A percentile compares a stretch with the other conserved stretches of the same genome.
Evolutionary conservation across 441 rosid genomes (phyloP).

Genomic region (Theobroma grandiflorum): DNA sequence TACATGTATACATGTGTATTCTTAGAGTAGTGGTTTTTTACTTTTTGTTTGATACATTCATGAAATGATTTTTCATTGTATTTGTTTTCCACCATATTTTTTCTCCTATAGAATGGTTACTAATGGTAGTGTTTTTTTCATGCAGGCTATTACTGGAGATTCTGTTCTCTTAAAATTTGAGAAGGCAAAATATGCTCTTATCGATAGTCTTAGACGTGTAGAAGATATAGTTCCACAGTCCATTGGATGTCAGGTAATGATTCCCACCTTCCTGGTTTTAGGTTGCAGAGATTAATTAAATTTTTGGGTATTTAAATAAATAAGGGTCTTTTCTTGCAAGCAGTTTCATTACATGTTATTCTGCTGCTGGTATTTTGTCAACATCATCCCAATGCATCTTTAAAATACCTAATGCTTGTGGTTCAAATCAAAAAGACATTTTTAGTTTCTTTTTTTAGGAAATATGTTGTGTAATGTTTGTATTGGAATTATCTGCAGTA

Average conservation of each 20-base stretch:
- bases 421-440: not conserved
- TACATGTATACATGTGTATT: not conserved
- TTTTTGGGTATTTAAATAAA: not conserved
- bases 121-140: conserved; percentile 24
- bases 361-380: not conserved
- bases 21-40: conserved; percentile 4
- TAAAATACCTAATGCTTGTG: conserved; percentile 6
- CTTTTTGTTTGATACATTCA: conserved; percentile 8
- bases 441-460: not conserved
- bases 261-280: conserved; percentile 12
- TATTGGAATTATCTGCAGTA: conserved; percentile 6
- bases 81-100: conserved; percentile 22
- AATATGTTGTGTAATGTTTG: not conserved
- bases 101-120: not conserved
- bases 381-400: not conserved
- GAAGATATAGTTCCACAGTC: conserved; percentile 96
- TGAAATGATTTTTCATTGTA: not conserved
- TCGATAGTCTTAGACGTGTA: conserved; percentile 85
- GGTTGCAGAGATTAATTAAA: not conserved
- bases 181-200: conserved; percentile 77
- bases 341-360: not conserved
- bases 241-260: conserved; percentile 81
- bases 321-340: not conserved
- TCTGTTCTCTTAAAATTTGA: conserved; percentile 88
- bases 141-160: conserved; percentile 98